These are phyloP conservation scores for Ganoderma lucidum DNA, from an alignment of 1,284 basidiomycete genomes.

Conservation along the genomic window DNA sequence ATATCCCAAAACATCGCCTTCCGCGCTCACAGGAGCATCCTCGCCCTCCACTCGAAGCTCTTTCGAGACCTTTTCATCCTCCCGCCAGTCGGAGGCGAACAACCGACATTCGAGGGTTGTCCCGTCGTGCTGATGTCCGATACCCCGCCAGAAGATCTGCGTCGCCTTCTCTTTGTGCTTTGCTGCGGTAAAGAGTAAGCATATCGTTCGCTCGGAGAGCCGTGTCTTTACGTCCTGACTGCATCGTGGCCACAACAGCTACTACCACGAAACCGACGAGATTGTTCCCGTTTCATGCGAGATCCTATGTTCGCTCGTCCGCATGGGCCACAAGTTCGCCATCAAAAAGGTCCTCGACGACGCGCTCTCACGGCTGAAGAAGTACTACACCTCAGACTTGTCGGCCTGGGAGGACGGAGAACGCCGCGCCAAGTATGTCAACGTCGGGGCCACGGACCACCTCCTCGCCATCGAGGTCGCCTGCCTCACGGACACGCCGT, in stretches of 20 bases:
- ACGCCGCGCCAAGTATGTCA: not conserved
- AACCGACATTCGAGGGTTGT: constrained; percentile 12
- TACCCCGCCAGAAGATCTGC: constrained; percentile 2
- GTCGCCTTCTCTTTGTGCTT: constrained; percentile 6
- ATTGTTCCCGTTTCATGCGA: not conserved
- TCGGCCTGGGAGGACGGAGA: not conserved
- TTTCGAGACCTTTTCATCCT: constrained; percentile 7
- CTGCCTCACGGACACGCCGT: not conserved
- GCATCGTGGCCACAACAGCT: constrained; percentile 9
- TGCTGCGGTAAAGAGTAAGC: constrained; percentile 18
- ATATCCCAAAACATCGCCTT: constrained; percentile 6
- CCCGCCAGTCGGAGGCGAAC: constrained; percentile 3
- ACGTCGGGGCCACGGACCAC: not conserved
- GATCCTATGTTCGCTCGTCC: constrained; percentile 17
- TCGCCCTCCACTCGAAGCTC: not conserved
- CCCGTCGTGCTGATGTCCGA: constrained; percentile 13
- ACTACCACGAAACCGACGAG: constrained; percentile 19
- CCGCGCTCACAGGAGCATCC: constrained; percentile 13
- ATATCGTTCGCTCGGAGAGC: not conserved
- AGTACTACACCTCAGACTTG: constrained; percentile 19
- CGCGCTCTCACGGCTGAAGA: constrained; percentile 21
- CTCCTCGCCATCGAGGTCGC: not conserved
- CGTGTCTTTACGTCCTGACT: not conserved
- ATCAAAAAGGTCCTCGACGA: constrained; percentile 15
- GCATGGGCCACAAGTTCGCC: constrained; percentile 28